Evolutionary conservation across 371 early-diverging fungal genomes (phyloP).

Genomic region (Phascolomyces articulosus): DNA sequence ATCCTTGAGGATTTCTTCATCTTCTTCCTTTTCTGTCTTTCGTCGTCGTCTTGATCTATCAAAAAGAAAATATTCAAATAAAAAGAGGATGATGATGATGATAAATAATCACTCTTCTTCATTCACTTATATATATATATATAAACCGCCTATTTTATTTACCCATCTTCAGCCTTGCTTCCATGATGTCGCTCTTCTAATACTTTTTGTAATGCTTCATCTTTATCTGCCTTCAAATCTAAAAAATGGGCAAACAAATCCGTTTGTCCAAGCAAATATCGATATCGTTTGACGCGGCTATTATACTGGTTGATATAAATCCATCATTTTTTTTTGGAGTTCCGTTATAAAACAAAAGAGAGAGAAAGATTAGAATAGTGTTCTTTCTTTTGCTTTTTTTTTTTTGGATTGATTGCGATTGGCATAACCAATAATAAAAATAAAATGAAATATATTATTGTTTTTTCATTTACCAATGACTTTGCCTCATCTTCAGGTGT

Average conservation of each 20-base stretch:
- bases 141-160: conserved; percentile 12
- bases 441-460: too few species aligned
- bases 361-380: background rate
- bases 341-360: background rate
- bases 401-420: background rate
- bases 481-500: conserved; percentile 10
- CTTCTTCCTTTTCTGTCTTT: conserved; percentile 97
- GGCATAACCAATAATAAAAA: background rate
- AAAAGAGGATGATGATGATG: too few species aligned
- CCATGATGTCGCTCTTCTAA: conserved; percentile 45
- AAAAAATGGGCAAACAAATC: conserved; percentile 74
- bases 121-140: background rate
- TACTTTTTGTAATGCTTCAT: conserved; percentile 45
- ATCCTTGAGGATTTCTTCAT: conserved; percentile 82
- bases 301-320: conserved; percentile 35
- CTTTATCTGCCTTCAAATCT: conserved; percentile 54
- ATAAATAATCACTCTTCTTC: too few species aligned
- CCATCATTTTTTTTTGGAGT: background rate
- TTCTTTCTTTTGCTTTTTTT: background rate
- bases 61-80: background rate
- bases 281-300: conserved; percentile 60
- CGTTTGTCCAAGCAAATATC: conserved; percentile 91
- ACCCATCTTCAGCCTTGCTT: conserved; percentile 46
- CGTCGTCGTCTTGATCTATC: conserved; percentile 77
- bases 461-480: background rate